Conservation (phyloP, 345 rosid genomes). For the Cardamine resedifolia region DNA sequence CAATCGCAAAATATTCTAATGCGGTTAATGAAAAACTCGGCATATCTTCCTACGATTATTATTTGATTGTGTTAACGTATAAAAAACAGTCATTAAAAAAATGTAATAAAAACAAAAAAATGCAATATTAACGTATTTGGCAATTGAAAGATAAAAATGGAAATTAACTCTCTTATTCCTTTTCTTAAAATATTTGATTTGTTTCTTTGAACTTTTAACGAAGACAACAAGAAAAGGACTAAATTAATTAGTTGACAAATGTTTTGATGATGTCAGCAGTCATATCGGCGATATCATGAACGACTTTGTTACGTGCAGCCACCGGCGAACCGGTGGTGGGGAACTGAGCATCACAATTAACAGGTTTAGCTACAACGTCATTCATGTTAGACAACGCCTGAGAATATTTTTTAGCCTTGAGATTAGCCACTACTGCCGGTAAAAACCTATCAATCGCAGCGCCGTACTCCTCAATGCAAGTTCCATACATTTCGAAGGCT, state of each 20-base stretch:
- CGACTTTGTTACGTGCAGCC: background rate
- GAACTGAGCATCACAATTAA: background rate
- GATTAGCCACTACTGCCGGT: constrained; percentile 6
- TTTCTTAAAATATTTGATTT: background rate
- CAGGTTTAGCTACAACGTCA: background rate
- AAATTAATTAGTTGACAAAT: background rate
- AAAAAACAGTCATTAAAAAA: too few relatives aligned
- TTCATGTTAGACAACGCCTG: background rate
- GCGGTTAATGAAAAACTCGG: too few relatives aligned
- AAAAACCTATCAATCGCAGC: constrained; percentile 14
- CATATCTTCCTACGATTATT: background rate
- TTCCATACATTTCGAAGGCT: constrained; percentile 6
- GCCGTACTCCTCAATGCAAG: constrained; percentile 30
- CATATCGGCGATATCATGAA: constrained; percentile 35
- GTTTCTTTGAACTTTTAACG: background rate
- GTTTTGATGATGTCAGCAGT: constrained; percentile 25
- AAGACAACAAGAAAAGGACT: background rate
- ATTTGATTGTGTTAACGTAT: background rate
- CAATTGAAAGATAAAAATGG: background rate
- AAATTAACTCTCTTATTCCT: background rate
- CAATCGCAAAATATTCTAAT: too few relatives aligned
- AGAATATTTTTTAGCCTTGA: constrained; percentile 16
- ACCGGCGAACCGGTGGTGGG: background rate
- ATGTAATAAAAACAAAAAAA: too few relatives aligned
- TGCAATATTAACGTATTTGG: background rate